Percentiles rank a stretch among this genome's conserved stretches.
These are phyloP conservation scores for Tuber borchii DNA, from an alignment of 495 filamentous ascomycete species.

Conservation along the genomic window DNA sequence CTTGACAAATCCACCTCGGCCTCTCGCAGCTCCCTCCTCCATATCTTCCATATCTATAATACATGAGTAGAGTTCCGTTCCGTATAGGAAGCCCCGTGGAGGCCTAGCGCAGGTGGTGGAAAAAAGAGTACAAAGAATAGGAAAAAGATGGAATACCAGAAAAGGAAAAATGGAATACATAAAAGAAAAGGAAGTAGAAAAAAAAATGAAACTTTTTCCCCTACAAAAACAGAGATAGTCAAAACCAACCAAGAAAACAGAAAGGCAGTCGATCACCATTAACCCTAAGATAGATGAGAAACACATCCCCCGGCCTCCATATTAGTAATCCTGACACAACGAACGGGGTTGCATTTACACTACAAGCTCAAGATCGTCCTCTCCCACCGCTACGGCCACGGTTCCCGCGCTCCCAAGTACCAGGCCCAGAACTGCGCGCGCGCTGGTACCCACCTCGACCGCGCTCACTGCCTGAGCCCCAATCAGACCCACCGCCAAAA, in stretches of 20 bases:
- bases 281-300: not conserved
- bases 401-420: not conserved
- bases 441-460: not conserved
- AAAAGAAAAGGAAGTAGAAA: not conserved
- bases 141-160: not conserved
- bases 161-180: not conserved
- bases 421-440: not conserved
- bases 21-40: not conserved
- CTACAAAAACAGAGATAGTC: not conserved
- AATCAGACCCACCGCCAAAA: not conserved
- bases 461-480: not conserved
- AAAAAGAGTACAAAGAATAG: not conserved
- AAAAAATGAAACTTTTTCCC: not conserved
- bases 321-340: not conserved
- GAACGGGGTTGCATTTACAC: not conserved
- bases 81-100: not conserved
- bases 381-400: not conserved
- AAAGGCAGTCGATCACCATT: not conserved
- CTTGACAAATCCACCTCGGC: not conserved
- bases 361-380: not conserved
- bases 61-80: conserved; percentile 6
- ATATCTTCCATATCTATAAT: not conserved
- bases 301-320: not conserved
- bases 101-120: no score
- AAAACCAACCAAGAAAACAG: not conserved